A percentile compares a stretch with the other conserved stretches of the same genome.
Conservation (phyloP, 768 basidiomycete genomes). For the Holtermanniella nyarrowii region DNA sequence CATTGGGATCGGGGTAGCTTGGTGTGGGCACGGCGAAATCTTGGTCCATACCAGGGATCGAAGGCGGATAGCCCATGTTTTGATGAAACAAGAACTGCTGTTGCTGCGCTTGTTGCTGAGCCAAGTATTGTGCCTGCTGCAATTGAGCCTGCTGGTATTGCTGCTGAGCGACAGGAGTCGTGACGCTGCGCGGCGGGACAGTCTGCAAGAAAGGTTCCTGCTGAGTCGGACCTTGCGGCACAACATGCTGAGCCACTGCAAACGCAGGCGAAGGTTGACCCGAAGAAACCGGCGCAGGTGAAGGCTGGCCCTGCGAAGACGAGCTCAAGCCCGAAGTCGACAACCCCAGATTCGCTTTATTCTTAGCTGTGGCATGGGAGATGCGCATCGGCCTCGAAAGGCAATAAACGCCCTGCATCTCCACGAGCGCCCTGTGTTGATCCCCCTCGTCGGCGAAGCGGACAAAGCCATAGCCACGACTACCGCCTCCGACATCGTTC, state of each 20-base stretch:
- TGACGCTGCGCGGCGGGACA: neutral
- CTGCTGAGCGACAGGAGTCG: neutral
- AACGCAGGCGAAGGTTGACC: neutral
- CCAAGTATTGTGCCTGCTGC: neutral
- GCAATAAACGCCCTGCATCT: constrained; percentile 82
- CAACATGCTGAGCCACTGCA: neutral
- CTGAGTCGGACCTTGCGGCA: neutral
- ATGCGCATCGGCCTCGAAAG: constrained; percentile 52
- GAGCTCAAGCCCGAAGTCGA: neutral
- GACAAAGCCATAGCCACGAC: constrained; percentile 86
- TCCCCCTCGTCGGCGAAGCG: constrained; percentile 82
- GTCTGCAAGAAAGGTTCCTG: neutral
- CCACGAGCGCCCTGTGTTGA: constrained; percentile 77
- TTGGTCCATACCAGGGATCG: neutral
- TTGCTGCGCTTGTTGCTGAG: neutral
- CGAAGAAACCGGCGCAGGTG: too few relatives aligned
- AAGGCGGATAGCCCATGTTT: neutral
- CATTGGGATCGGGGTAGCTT: neutral
- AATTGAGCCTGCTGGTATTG: neutral
- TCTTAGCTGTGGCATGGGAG: neutral
- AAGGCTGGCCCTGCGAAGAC: neutral
- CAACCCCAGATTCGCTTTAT: neutral
- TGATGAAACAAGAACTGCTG: too few relatives aligned
- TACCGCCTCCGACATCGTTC: constrained; percentile 84
- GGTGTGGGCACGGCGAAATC: neutral